Base-by-base conservation (phyloP, 768 basidiomycete species). In the Serendipita sp. region DNA sequence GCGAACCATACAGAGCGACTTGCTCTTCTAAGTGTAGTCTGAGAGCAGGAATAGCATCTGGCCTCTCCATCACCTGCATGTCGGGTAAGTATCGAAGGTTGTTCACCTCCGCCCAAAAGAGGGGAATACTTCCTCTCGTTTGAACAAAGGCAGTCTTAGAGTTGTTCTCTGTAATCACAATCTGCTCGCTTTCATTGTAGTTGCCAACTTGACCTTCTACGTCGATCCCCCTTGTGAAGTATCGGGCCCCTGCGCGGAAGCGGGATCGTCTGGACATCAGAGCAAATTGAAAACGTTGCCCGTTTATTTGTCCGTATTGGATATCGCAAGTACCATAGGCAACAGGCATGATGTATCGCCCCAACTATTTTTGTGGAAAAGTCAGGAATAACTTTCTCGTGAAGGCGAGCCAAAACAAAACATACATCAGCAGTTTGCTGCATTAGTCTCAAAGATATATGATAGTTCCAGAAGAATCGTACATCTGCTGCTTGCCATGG, bases 101-200 rank as follows among this genome's bases (percentile, higher is more conserved):
- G 74, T 92, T 98, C 71, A 99, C 78, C 74, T 99, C 95, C 0
- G 91, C 89, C 95, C 96, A 99, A 72, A 88, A 98, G 18, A 98
- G 73, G 0, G 96, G 96, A 3, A 92, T 84, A 69, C 92, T 95
- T 10, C 96, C 96, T 68, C 96, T 79, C 64, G 86, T 92, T 75
- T 99, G 96, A 4, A 93, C 89, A 73, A 89, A 97, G 30, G 74
- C 74, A 35, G 77, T 75, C n/a, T 60, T 56, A 7, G 34, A 54
- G 24, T 56, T 37, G 7, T 56, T 46, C 66, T 92, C 89, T 11
- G 94, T 79, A 15, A 95, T 78, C 32, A 95, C 77, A 66, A 99
- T 78, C 73, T 98, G 96, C 72, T 99, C 96, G 3, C 96, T 95
- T 75, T 99, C 96, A 73, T 97, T 96, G 76, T 92, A 98, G 75